These are phyloP conservation scores for Podaxis carcinomalis DNA, from an alignment of 768 basidiomycete species.

Conservation along the genomic window DNA sequence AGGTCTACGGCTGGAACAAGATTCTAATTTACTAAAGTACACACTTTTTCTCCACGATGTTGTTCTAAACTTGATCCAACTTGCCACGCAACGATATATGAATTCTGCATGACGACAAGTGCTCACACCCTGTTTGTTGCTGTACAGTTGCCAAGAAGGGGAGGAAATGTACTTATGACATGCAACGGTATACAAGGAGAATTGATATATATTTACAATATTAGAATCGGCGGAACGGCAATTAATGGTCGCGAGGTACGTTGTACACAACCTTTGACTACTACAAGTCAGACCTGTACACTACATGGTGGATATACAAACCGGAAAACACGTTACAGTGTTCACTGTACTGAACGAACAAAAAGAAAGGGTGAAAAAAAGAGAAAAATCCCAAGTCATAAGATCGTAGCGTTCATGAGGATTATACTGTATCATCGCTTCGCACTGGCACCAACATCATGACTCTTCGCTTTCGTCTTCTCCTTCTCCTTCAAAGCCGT, in stretches of 20 bases:
- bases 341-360: neutral
- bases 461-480: slow-evolving; percentile 23
- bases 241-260: no score
- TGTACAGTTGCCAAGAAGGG: no score
- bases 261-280: neutral
- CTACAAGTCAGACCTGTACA: neutral
- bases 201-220: no score
- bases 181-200: no score
- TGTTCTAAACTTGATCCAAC: no score
- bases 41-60: no score
- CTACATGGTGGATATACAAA: neutral
- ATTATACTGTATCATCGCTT: neutral
- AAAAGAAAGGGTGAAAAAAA: neutral
- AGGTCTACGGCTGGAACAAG: neutral
- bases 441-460: slow-evolving; percentile 1
- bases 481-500: slow-evolving; percentile 20
- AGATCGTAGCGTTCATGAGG: neutral
- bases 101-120: no score
- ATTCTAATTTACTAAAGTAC: no score
- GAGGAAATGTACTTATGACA: no score
- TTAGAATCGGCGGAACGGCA: no score
- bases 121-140: no score
- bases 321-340: neutral
- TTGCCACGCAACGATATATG: no score
- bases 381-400: neutral